Conservation (phyloP, 805 yeast genomes). For the Wickerhamomyces subpelliculosus region DNA sequence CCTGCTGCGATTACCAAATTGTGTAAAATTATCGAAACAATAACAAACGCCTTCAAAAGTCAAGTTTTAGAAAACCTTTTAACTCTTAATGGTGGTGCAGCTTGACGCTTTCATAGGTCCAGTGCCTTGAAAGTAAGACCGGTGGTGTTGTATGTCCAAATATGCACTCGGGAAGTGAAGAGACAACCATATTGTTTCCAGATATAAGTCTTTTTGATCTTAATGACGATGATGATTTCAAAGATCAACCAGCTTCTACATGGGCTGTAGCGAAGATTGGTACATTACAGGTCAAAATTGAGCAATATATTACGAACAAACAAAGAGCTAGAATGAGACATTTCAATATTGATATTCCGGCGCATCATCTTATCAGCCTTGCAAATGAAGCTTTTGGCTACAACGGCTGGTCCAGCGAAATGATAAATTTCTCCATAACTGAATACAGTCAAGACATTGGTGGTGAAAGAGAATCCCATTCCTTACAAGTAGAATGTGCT, state of each 20-base stretch:
- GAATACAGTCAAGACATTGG: constrained; percentile 10
- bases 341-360: constrained; percentile 20
- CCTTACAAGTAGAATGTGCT: constrained; percentile 28
- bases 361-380: constrained; percentile 27
- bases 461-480: constrained; percentile 9
- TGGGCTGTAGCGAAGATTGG: constrained; percentile 47
- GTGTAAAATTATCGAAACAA: too few species aligned
- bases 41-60: too few species aligned
- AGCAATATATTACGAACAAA: constrained; percentile 13
- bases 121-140: too few species aligned
- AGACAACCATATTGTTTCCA: constrained; percentile 6
- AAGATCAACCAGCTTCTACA: constrained; percentile 30
- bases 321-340: constrained; percentile 2
- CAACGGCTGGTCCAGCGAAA: constrained; percentile 49
- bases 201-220: constrained; percentile 21
- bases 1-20: too few species aligned
- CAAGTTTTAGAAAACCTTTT: too few species aligned
- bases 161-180: too few species aligned
- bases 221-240: constrained; percentile 24
- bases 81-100: too few species aligned
- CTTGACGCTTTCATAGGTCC: too few species aligned
- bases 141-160: too few species aligned
- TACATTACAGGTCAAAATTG: constrained; percentile 40
- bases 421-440: constrained; percentile 20
- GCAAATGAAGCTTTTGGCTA: constrained; percentile 50